Base-by-base conservation (phyloP, 2,329 filamentous ascomycete species). In the Raffaelea arxii region DNA sequence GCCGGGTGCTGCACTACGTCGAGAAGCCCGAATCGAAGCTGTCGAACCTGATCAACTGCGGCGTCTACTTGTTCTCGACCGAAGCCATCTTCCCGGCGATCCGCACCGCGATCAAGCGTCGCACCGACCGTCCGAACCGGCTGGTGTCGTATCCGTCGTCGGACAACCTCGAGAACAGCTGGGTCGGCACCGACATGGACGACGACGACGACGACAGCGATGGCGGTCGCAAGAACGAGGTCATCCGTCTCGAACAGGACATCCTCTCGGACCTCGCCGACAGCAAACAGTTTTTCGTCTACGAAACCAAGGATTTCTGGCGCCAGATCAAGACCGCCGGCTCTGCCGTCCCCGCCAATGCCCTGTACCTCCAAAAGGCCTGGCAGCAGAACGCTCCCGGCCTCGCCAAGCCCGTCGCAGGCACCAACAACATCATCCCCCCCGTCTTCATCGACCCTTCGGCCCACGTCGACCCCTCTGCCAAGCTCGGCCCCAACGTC, bases 251-350 rank as follows among this genome's bases (percentile, higher is more conserved):
- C 47, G 92, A 98, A 71, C 92, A 97, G 70, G 92, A 98, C 63
- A 95, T 97, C 44, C 77, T 98, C 49, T 85, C 89, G 44, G 91
- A 97, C 60, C 81, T 97, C 59, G 91, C 92, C 51, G 92, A 97
- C 68, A 95, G 80, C 77, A 92, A 94, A 70, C 87, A 92, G 65
- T 98, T 98, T 74, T 97, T 89, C 68, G 92, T 97, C 25, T 86
- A 95, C 65, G 92, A 98, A 72, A 97, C 91, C 55, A 94, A 94
- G 71, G 92, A 97, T 65, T 98, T 98, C 68, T 98, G 92, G 92
- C 88, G 92, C 58, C 92, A 98, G 74, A 97, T 98, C 78, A 98
- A 98, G 78, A 96, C 92, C 2, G 92, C 92, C 50, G 92, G 92
- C 50, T 97, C 91, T 6, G 92, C 92, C 43, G 89, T 98, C 24